phyloP scores from a whole-genome alignment of 2,329 filamentous ascomycete species.

The Sarocladium oryzae region DNA sequence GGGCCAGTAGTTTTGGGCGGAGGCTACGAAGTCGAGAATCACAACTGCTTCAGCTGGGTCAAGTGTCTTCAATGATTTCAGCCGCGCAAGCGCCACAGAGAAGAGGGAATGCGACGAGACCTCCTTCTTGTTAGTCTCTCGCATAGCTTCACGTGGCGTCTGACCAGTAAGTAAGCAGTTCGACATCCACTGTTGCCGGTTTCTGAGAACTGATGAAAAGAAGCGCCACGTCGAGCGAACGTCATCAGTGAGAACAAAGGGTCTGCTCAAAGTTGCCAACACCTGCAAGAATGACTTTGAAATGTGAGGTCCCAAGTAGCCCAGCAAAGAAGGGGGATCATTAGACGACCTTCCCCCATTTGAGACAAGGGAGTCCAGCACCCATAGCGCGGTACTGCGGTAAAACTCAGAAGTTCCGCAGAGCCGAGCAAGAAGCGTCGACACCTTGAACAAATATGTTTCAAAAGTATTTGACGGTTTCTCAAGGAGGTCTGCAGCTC shows the following conservation, averaged over 20 bases:
- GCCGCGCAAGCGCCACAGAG: conserved; percentile 62
- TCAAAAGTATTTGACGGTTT: conserved; percentile 62
- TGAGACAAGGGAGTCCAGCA: conserved; percentile 69
- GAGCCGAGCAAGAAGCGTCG: conserved; percentile 68
- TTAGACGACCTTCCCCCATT: conserved; percentile 57
- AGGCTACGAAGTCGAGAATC: conserved; percentile 79
- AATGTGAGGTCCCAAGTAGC: conserved; percentile 75
- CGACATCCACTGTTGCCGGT: conserved; percentile 92
- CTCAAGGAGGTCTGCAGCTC: conserved; percentile 58
- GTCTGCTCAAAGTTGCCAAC: conserved; percentile 69
- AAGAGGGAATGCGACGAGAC: conserved; percentile 59
- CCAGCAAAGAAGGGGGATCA: conserved; percentile 92
- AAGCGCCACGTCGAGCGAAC: conserved; percentile 75
- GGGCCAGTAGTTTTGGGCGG: conserved; percentile 90
- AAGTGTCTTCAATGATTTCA: conserved; percentile 59
- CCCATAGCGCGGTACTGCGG: conserved; percentile 55
- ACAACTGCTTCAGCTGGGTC: conserved; percentile 62
- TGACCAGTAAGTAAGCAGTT: conserved; percentile 86
- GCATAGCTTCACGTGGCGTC: conserved; percentile 70
- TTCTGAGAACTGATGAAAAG: conserved; percentile 77
- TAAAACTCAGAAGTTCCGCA: conserved; percentile 65
- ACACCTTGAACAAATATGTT: conserved; percentile 72
- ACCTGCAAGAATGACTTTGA: conserved; percentile 79
- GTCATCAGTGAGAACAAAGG: conserved; percentile 59
- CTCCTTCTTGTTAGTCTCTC: conserved; percentile 44